Evolutionary conservation across 306 rosid genomes (phyloP).

Genomic region (Malus asiatica): DNA sequence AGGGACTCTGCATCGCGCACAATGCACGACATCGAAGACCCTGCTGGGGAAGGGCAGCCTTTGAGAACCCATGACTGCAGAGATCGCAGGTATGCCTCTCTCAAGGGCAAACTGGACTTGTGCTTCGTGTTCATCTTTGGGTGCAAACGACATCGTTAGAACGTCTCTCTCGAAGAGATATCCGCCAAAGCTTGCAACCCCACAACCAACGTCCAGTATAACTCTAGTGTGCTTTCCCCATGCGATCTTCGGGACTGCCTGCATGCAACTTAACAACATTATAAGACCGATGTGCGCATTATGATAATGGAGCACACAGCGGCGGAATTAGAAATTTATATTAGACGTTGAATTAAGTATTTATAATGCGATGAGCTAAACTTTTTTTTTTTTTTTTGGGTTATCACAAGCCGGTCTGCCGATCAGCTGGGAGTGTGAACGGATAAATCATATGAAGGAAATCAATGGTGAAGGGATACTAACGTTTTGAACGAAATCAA

Average conservation of each 20-base stretch:
- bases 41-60: constrained; percentile 73
- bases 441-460: no score
- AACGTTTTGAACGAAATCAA: constrained; percentile 74
- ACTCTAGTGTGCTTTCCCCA: constrained; percentile 83
- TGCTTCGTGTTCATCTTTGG: constrained; percentile 95
- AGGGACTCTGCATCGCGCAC: constrained; percentile 91
- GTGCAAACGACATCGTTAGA: constrained; percentile 83
- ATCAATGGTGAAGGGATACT: neutral
- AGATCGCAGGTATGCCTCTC: constrained; percentile 88
- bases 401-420: no score
- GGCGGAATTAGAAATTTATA: no score
- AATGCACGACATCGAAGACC: constrained; percentile 70
- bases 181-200: constrained; percentile 94
- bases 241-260: constrained; percentile 59
- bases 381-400: no score
- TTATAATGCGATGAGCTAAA: no score
- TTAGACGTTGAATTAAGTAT: no score
- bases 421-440: no score
- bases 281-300: no score
- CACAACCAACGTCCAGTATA: constrained; percentile 85
- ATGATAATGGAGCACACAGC: no score
- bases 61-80: constrained; percentile 95
- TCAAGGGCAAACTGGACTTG: constrained; percentile 93
- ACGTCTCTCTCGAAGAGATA: constrained; percentile 79
- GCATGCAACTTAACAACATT: neutral